Conservation (phyloP, 116 monocot genomes). For the Posidonia oceanica region DNA sequence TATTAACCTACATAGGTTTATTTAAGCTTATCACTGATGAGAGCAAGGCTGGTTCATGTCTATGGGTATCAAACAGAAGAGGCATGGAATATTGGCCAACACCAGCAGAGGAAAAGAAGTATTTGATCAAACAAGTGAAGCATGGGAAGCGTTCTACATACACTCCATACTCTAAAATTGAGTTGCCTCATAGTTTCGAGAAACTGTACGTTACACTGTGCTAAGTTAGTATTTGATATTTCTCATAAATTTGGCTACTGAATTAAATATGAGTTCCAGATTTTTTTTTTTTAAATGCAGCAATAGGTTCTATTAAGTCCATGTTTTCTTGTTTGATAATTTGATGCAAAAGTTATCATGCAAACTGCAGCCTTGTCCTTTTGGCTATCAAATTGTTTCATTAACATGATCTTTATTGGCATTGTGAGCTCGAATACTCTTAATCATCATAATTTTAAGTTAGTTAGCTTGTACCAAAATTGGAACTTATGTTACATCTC, state of each 20-base stretch:
- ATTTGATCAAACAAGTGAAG: slow-evolving; percentile 21
- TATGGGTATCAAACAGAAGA: slow-evolving; percentile 82
- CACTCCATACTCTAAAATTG: slow-evolving; percentile 25
- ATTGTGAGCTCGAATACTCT: too few species aligned
- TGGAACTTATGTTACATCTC: too few species aligned
- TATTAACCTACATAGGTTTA: slow-evolving; percentile 33
- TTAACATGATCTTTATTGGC: too few species aligned
- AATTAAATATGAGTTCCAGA: background rate
- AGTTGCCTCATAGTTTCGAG: slow-evolving; percentile 43
- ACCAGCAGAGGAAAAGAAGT: slow-evolving; percentile 57
- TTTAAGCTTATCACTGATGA: slow-evolving; percentile 87
- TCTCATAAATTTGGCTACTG: background rate
- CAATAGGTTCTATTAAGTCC: background rate
- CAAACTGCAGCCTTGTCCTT: too few species aligned
- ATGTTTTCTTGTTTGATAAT: background rate
- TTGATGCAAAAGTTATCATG: too few species aligned
- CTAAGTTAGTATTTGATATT: background rate
- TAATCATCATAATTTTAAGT: too few species aligned
- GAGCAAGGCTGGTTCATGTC: slow-evolving; percentile 84
- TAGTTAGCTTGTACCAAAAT: too few species aligned
- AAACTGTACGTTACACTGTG: slow-evolving; percentile 51
- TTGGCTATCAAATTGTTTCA: too few species aligned
- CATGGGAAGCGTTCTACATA: slow-evolving; percentile 22
- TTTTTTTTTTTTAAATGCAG: too few species aligned
- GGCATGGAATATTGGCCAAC: slow-evolving; percentile 94